These are phyloP conservation scores for Populus hybrid DNA, from an alignment of 441 rosid genomes.

Conservation along the genomic window DNA sequence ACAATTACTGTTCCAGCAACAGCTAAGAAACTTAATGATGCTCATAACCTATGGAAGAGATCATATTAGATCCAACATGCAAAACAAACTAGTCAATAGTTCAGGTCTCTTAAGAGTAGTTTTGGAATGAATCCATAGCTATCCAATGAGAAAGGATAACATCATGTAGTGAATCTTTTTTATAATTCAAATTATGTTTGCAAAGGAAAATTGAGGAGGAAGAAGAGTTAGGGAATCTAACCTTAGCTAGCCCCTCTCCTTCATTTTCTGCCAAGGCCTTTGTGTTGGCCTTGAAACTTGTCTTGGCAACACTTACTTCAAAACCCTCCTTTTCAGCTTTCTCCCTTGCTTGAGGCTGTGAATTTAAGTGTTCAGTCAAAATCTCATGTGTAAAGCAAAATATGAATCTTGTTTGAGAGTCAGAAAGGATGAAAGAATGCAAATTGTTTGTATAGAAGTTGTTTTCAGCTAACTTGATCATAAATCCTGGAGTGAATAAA, in stretches of 20 bases:
- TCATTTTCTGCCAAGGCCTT: constrained; percentile 97
- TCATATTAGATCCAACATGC: not conserved
- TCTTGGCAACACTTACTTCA: constrained; percentile 76
- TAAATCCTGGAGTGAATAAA: not conserved
- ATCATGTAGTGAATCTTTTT: not conserved
- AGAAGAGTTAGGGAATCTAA: constrained; percentile 20
- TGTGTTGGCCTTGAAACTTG: constrained; percentile 97
- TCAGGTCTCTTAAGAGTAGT: not conserved
- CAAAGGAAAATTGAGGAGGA: not conserved
- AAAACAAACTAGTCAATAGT: not conserved
- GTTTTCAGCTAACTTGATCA: not conserved
- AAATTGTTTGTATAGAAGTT: not conserved
- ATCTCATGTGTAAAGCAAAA: constrained; percentile 1
- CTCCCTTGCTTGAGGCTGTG: constrained; percentile 99
- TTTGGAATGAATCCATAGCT: not conserved
- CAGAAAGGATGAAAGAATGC: not conserved
- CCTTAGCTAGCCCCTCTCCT: constrained; percentile 98
- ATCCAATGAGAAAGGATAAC: not conserved
- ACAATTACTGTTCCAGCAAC: not conserved
- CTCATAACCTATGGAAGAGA: not conserved
- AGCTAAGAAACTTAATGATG: not conserved
- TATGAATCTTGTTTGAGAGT: not conserved
- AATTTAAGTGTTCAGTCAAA: constrained; percentile 16
- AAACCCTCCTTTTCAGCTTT: constrained; percentile 87
- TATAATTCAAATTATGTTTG: not conserved